Evolutionary conservation across 257 asterid genomes (phyloP), one percentile per base, ranked within the genome.

Genomic region (Cinchona pubescens): DNA sequence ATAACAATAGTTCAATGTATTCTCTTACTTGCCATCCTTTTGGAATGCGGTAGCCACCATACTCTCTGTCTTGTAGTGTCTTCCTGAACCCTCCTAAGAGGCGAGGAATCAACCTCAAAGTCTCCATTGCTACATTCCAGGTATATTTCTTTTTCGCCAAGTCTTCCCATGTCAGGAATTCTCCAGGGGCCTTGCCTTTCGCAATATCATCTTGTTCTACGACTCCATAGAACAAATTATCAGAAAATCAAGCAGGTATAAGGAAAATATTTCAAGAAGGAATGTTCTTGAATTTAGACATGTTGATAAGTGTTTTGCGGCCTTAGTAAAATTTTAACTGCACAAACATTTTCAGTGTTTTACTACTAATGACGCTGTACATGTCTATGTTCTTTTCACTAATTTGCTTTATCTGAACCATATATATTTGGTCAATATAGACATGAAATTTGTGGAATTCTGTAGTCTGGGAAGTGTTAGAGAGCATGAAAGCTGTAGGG

Each of bases 11-110:
- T 6, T 7, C 25, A 4, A 30, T 25, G 12, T 30, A 16, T 34
- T 75, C 86, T 76, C 86, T 86, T 90, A 90, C 92, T 79, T 88
- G 91, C 96, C 97, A 90, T 82, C 96, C 97, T 79, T 86, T 87
- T 0, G 97, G 97, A 56, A 90, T 87, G 66, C 77, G 51, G 86
- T 88, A 85, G 61, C 91, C 94, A 32, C 85, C 84, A 59, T 78
- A 90, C 79, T 90, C 86, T 2, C 87, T 82, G 73, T 92, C 94
- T 71, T 81, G 84, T 67, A 82, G 66, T 1, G 92, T 62, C 82
- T 82, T 85, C 32, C 94, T 75, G 37, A 92, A 92, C 21, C 89
- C 92, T 79, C 96, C 97, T 29, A 90, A 87, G 70, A 87, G 4
- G 5, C 88, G 94, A 63, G 96, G 92, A 76, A 82, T 74, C 43